Conservation (phyloP, 176 grass and related monocot genomes). For the Oryza officinalis region DNA sequence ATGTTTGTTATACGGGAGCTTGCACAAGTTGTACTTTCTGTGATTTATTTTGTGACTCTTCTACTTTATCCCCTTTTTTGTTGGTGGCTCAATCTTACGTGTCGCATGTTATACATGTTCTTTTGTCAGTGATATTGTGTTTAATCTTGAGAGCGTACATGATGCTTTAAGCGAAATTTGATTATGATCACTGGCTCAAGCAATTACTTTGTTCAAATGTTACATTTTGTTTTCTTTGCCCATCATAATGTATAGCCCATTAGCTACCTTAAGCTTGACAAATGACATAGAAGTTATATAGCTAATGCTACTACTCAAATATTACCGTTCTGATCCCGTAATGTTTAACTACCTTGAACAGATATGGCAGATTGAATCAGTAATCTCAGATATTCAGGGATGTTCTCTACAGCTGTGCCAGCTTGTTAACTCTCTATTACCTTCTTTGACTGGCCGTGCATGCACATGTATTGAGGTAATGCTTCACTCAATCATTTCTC, state of each 20-base stretch:
- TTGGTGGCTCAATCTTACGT: neutral
- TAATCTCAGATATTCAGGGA: constrained; percentile 72
- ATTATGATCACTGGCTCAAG: neutral
- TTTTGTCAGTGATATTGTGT: constrained; percentile 2
- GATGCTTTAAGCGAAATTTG: constrained; percentile 12
- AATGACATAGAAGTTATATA: constrained; percentile 26
- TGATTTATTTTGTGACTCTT: neutral
- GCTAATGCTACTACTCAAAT: neutral
- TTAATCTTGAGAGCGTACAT: constrained; percentile 10
- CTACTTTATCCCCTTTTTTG: neutral
- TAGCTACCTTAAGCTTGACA: neutral
- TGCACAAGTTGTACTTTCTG: neutral
- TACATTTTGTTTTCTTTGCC: neutral
- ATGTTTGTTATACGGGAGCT: neutral
- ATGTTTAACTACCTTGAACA: constrained; percentile 54
- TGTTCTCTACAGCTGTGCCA: constrained; percentile 70
- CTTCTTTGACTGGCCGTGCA: constrained; percentile 44
- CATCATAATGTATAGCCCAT: neutral
- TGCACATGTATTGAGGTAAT: constrained; percentile 85
- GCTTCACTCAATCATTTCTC: constrained; percentile 7
- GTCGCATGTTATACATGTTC: neutral
- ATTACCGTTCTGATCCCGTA: constrained; percentile 26
- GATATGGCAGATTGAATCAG: constrained; percentile 75
- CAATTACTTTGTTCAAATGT: neutral
- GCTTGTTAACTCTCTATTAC: constrained; percentile 61